Evolutionary conservation across 2,329 filamentous ascomycete genomes (phyloP), one percentile per base, ranked within the genome.

Genomic region (Aspergillus thermomutatus): DNA sequence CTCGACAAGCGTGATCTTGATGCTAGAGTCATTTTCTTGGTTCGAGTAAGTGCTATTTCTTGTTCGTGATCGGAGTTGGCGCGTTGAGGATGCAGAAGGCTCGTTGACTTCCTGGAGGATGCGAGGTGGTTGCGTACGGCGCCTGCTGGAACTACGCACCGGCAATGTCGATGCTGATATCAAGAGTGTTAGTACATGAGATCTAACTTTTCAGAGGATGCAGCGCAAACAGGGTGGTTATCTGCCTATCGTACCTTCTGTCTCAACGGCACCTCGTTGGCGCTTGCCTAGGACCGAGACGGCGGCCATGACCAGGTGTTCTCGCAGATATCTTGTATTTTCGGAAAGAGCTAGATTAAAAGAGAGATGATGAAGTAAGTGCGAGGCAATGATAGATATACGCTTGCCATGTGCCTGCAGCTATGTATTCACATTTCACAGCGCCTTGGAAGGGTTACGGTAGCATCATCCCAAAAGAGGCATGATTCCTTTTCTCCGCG

Each of bases 221-320:
- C 11, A 41, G 10, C 14, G 48, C 17, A 49, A 40, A 25, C 25
- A 58, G 11, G 19, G 23, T 49, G 34, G 28, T 27, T 49, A 53
- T 52, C 48, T 54, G 55, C 49, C 49, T 57, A 27, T 63, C 67
- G 69, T 75, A 79, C 77, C 74, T 73, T 75, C 68, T 55, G 68
- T 57, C 47, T 75, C 74, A 49, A 72, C 61, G 46, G 65, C 59
- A 60, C 63, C 59, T 54, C 76, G 75, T 63, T 71, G 69, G 65
- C 77, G 74, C 72, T 80, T 80, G 62, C 77, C 77, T 56, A 80
- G 64, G 52, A 73, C 65, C 55, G 70, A 69, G 57, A 71, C 69
- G 65, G 75, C 69, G 65, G 75, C 69, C 75, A 78, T 78, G 52
- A 50, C 65, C 57, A 62, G 60, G 48, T 57, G 52, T 54, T 46